phyloP scores from a whole-genome alignment of 306 rosid species.

The Glycine soja region DNA sequence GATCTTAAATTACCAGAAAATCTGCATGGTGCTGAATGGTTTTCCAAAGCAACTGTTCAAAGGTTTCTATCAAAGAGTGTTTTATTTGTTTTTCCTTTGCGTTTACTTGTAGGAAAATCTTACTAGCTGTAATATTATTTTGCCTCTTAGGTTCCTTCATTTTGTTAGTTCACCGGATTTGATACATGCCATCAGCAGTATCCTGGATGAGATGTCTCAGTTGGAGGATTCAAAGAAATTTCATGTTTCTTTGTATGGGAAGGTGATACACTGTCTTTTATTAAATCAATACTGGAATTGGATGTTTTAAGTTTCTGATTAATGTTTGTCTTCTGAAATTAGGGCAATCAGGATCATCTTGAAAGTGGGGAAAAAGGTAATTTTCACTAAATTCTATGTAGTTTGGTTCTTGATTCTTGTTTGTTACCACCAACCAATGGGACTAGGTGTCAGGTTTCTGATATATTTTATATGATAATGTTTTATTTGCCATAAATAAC shows the following conservation, averaged over 20 bases:
- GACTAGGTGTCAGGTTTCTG: neutral
- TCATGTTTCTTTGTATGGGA: constrained; percentile 81
- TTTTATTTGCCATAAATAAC: neutral
- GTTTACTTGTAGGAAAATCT: constrained; percentile 16
- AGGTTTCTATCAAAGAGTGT: constrained; percentile 62
- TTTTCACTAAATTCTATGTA: constrained; percentile 28
- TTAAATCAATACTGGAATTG: constrained; percentile 25
- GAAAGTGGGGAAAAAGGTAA: constrained; percentile 55
- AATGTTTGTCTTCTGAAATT: constrained; percentile 44
- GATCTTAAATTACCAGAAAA: constrained; percentile 67
- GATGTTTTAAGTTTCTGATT: constrained; percentile 42
- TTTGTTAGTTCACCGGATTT: constrained; percentile 70
- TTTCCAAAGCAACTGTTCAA: constrained; percentile 77
- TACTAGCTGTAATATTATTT: constrained; percentile 40
- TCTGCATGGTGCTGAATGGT: constrained; percentile 71
- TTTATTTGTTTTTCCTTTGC: constrained; percentile 38
- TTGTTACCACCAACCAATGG: neutral
- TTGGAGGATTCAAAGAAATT: constrained; percentile 86
- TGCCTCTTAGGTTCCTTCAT: constrained; percentile 73
- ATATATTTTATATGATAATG: neutral
- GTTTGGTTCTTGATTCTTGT: constrained; percentile 14
- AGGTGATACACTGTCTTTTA: constrained; percentile 65
- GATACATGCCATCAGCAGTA: constrained; percentile 48
- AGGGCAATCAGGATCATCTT: constrained; percentile 53
- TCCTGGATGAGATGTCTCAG: constrained; percentile 82